These are phyloP conservation scores for Abrus pulchellus DNA, from an alignment of 306 rosid species.

Conservation along the genomic window DNA sequence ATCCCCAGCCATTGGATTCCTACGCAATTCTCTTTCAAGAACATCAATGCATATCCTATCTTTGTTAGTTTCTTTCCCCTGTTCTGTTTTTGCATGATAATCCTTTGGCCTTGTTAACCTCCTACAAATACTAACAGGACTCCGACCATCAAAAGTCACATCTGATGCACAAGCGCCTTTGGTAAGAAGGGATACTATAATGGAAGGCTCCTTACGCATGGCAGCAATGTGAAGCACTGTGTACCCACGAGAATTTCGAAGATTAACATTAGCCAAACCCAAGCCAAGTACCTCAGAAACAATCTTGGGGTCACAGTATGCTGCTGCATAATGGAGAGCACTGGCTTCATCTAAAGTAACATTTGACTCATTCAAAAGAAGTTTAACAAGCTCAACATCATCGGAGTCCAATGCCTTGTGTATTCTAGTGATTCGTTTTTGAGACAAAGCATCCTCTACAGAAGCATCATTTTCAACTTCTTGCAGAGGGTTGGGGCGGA, in stretches of 20 bases:
- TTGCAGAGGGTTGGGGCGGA: slow-evolving; percentile 56
- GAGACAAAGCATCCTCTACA: slow-evolving; percentile 53
- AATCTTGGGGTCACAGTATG: slow-evolving; percentile 96
- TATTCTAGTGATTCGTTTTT: slow-evolving; percentile 76
- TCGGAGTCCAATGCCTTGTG: slow-evolving; percentile 90
- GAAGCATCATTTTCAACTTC: slow-evolving; percentile 54
- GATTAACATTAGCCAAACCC: slow-evolving; percentile 71
- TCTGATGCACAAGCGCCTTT: slow-evolving; percentile 81
- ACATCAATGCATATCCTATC: slow-evolving; percentile 91
- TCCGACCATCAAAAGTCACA: slow-evolving; percentile 74
- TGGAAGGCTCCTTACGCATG: slow-evolving; percentile 85
- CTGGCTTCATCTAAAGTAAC: slow-evolving; percentile 77
- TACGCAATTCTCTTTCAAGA: slow-evolving; percentile 88
- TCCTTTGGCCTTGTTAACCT: slow-evolving; percentile 93
- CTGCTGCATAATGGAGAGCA: slow-evolving; percentile 92
- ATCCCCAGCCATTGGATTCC: slow-evolving; percentile 75
- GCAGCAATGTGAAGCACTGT: slow-evolving; percentile 93
- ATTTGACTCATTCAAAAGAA: slow-evolving; percentile 75
- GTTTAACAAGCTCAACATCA: slow-evolving; percentile 88
- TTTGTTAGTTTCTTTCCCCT: slow-evolving; percentile 83
- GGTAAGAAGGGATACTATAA: slow-evolving; percentile 76
- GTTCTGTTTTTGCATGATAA: slow-evolving; percentile 63
- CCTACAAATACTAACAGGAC: slow-evolving; percentile 88
- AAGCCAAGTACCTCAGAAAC: slow-evolving; percentile 82
- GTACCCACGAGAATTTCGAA: slow-evolving; percentile 72